A percentile compares a stretch with the other conserved stretches of the same genome.
Evolutionary conservation across 73 alveolate species (phyloP).

Genomic region (Breviolum minutum): DNA sequence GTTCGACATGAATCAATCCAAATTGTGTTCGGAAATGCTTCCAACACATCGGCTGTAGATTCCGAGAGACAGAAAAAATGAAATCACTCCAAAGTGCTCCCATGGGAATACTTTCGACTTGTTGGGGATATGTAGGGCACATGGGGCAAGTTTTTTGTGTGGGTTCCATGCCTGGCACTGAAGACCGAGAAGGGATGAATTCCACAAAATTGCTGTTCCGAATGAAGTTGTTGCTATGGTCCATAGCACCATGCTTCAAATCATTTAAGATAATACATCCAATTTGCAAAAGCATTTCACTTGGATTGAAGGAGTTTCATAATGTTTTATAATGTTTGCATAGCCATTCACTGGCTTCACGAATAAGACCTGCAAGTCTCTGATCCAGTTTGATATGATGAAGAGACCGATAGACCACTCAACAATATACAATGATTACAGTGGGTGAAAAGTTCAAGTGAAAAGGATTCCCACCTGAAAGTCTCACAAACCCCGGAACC

Average conservation of each 20-base stretch:
- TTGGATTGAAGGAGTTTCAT: too few relatives aligned
- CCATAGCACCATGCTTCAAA: too few relatives aligned
- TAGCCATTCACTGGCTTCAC: too few relatives aligned
- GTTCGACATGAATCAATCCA: background rate
- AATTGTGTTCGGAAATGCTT: background rate
- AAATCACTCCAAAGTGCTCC: background rate
- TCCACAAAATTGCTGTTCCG: too few relatives aligned
- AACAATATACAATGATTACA: background rate
- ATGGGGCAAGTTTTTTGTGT: background rate
- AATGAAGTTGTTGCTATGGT: too few relatives aligned
- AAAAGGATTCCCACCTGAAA: background rate
- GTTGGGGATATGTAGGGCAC: background rate
- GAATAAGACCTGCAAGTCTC: too few relatives aligned
- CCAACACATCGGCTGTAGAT: background rate
- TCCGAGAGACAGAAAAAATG: too few relatives aligned
- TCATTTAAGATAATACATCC: too few relatives aligned
- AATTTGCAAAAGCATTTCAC: too few relatives aligned
- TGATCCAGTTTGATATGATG: background rate
- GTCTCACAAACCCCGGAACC: background rate
- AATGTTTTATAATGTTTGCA: too few relatives aligned
- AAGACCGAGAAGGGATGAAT: too few relatives aligned
- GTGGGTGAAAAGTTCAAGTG: background rate
- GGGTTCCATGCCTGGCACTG: background rate
- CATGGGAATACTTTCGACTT: too few relatives aligned
- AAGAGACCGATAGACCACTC: background rate